phyloP scores from a whole-genome alignment of 192 early-diverging fungal genomes.

The Coemansia erecta region DNA sequence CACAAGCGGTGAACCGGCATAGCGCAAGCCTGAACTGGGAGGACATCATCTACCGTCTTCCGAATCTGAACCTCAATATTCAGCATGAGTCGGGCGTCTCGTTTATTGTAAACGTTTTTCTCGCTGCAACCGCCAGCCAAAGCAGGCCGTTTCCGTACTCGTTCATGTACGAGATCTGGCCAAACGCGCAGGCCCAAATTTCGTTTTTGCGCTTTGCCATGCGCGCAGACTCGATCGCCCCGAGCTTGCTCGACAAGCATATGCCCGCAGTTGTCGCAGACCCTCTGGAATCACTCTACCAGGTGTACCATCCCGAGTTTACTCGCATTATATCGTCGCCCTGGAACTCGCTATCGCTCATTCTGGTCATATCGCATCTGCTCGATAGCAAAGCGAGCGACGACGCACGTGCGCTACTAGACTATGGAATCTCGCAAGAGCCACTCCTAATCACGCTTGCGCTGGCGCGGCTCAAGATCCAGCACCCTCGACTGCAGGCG shows the following conservation, averaged over 20 bases:
- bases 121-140: conserved; percentile 37
- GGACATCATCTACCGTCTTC: conserved; percentile 48
- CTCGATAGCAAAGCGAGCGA: conserved; percentile 49
- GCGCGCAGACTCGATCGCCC: conserved; percentile 19
- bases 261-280: conserved; percentile 41
- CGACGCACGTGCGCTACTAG: conserved; percentile 41
- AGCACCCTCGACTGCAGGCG: conserved; percentile 53
- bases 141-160: conserved; percentile 48
- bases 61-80: conserved; percentile 28
- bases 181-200: conserved; percentile 41
- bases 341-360: conserved; percentile 55
- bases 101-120: conserved; percentile 37
- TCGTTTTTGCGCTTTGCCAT: conserved; percentile 40
- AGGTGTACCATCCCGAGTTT: conserved; percentile 43
- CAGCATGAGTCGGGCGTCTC: conserved; percentile 37
- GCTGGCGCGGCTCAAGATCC: conserved; percentile 50
- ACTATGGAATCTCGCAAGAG: conserved; percentile 41
- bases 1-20: conserved; percentile 24
- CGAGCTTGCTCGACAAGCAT: conserved; percentile 43
- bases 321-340: conserved; percentile 44
- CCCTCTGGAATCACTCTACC: conserved; percentile 49
- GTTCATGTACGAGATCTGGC: conserved; percentile 54
- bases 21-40: conserved; percentile 44
- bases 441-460: conserved; percentile 50
- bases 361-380: conserved; percentile 46